Evolutionary conservation across 768 basidiomycete species (phyloP).

Genomic region (Lepiota subincarnata): DNA sequence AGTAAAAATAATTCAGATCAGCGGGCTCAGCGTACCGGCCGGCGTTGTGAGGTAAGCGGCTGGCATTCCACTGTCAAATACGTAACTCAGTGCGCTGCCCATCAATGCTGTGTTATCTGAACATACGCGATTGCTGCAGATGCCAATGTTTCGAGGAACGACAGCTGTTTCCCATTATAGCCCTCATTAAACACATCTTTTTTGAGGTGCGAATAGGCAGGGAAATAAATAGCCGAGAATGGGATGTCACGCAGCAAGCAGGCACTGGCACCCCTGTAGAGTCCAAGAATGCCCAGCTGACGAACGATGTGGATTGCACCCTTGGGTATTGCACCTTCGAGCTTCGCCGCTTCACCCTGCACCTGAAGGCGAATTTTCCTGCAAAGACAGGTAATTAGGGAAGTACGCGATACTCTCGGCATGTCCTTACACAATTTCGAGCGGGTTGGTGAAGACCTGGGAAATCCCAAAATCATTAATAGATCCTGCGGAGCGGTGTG

Average conservation of each 20-base stretch:
- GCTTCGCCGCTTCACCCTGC: conserved; percentile 92
- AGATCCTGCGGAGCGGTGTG: background rate
- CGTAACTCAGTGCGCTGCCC: conserved; percentile 24
- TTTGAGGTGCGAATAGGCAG: conserved; percentile 86
- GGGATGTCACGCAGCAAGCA: conserved; percentile 95
- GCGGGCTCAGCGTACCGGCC: conserved; percentile 50
- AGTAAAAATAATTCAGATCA: conserved; percentile 7
- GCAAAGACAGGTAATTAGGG: conserved; percentile 12
- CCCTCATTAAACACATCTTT: conserved; percentile 95
- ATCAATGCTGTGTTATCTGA: conserved; percentile 11
- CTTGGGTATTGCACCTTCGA: conserved; percentile 73
- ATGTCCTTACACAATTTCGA: conserved; percentile 83
- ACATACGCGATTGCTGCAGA: conserved; percentile 82
- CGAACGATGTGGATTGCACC: conserved; percentile 92
- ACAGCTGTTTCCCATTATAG: conserved; percentile 88
- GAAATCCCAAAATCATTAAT: conserved; percentile 14
- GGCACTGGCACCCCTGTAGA: conserved; percentile 91
- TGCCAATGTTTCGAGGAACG: conserved; percentile 83
- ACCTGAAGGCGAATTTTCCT: conserved; percentile 93
- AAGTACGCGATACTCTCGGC: conserved; percentile 1
- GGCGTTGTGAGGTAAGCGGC: conserved; percentile 93
- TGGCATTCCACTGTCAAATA: conserved; percentile 82
- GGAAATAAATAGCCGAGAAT: conserved; percentile 92
- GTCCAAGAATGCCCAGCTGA: conserved; percentile 85
- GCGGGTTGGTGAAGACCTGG: conserved; percentile 94